phyloP scores from a whole-genome alignment of 106 monocot species.

The Dendrobium chrysotoxum region DNA sequence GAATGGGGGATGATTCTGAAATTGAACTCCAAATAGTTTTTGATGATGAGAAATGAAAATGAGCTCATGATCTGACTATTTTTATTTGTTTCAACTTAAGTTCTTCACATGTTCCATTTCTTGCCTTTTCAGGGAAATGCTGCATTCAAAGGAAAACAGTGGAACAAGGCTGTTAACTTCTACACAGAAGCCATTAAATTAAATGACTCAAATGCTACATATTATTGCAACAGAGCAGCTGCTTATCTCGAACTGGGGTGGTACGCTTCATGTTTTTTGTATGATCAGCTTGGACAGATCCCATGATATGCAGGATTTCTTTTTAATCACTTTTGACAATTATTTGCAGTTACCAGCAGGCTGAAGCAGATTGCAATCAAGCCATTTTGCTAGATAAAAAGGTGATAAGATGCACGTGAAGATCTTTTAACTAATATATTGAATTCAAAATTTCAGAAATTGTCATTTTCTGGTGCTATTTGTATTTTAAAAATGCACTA shows the following conservation, averaged over 20 bases:
- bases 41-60: background rate
- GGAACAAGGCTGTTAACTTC: conserved; percentile 80
- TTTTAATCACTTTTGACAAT: background rate
- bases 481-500: background rate
- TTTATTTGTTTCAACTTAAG: background rate
- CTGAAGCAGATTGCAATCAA: conserved; percentile 88
- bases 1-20: background rate
- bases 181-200: conserved; percentile 94
- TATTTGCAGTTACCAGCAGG: conserved; percentile 76
- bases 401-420: conserved; percentile 22
- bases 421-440: background rate
- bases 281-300: background rate
- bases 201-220: conserved; percentile 68
- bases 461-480: background rate
- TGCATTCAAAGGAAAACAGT: conserved; percentile 79
- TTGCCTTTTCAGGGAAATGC: conserved; percentile 67
- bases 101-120: background rate
- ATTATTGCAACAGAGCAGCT: conserved; percentile 91
- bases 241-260: conserved; percentile 92
- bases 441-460: background rate
- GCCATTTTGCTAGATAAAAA: conserved; percentile 90
- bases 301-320: background rate
- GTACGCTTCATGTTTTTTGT: conserved; percentile 23
- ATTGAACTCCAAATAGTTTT: background rate
- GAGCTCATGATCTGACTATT: background rate